Conservation (phyloP, 495 filamentous ascomycete genomes). For the Jackrogersella multiformis region DNA sequence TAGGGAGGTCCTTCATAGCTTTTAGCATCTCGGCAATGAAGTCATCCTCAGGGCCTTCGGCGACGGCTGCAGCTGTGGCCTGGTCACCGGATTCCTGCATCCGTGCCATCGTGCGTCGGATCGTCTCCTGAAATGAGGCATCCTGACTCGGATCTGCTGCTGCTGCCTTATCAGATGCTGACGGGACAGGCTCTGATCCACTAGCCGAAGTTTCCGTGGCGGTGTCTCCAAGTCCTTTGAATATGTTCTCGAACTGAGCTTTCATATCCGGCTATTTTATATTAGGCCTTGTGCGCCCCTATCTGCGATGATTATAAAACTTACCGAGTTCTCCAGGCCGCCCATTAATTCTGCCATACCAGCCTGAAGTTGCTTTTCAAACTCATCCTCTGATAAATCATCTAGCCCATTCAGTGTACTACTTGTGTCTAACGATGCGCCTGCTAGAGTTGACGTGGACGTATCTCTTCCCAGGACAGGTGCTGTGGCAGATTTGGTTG, state of each 20-base stretch:
- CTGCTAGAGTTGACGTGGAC: slow-evolving; percentile 16
- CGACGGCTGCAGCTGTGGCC: slow-evolving; percentile 78
- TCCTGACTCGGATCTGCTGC: slow-evolving; percentile 51
- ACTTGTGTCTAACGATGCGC: slow-evolving; percentile 15
- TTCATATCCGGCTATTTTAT: slow-evolving; percentile 73
- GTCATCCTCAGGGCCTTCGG: slow-evolving; percentile 73
- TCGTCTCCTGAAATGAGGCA: slow-evolving; percentile 87
- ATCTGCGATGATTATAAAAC: slow-evolving; percentile 11
- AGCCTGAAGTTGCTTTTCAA: slow-evolving; percentile 82
- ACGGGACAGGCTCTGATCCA: slow-evolving; percentile 38
- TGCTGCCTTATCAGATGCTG: slow-evolving; percentile 38
- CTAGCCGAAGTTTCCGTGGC: slow-evolving; percentile 48
- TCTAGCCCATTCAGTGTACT: slow-evolving; percentile 36
- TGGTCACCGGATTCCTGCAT: slow-evolving; percentile 88
- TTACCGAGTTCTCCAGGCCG: slow-evolving; percentile 69
- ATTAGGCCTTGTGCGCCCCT: slow-evolving; percentile 12
- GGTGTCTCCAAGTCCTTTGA: slow-evolving; percentile 75
- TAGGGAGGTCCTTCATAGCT: slow-evolving; percentile 73
- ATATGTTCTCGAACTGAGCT: slow-evolving; percentile 84
- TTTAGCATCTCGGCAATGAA: slow-evolving; percentile 87
- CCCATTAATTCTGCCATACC: slow-evolving; percentile 87
- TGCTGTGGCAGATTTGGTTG: slow-evolving; percentile 53
- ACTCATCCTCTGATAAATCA: slow-evolving; percentile 70
- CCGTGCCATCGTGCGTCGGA: slow-evolving; percentile 88
- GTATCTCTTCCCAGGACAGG: slow-evolving; percentile 50